Evolutionary conservation across 2,329 filamentous ascomycete genomes (phyloP), one percentile per base, ranked within the genome.

Genomic region (Setomelanomma holmii): DNA sequence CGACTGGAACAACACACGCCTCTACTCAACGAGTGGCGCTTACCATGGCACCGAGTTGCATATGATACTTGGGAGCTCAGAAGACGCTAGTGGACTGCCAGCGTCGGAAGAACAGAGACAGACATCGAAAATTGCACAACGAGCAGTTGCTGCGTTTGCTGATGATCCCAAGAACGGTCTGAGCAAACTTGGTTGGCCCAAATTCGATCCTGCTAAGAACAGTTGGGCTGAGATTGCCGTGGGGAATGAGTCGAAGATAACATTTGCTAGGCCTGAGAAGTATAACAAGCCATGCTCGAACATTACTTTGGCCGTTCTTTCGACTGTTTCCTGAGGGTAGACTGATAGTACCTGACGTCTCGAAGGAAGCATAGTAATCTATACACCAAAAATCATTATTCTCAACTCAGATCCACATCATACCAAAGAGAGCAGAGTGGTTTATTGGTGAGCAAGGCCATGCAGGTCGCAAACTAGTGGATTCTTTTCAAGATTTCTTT

Each of bases 31-130:
- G 1, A 58, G 58, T 38, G 61, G 61, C 16, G 62, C 61, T 5
- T 68, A 67, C 41, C 66, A 68, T 30, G 55, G 55, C 20, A 57
- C 54, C 17, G 66, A 68, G 43, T 33, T 67, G 35, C 51, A 65
- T 14, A 64, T 64, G 54, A 51, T 67, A 19, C 58, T 69, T 24
- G 63, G 64, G 5, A 53, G 51, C n/a, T 51, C 60, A 4, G 51
- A 65, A 34, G 51, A 61, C 30, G 52, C 53, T 7, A 61, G 57
- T 21, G 51, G 60, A 1, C 27, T 61, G 4, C 43, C 57, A 20
- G 42, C 53, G 6, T 46, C 60, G 6, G 16, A 39, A 6, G 53
- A 24, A 10, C 62, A 67, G 39, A 53, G 50, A 6, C 42, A 49
- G 8, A 56, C 54, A n/a, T 47, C 50, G 4, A 49, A 22, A 35